Base-by-base conservation (phyloP, 306 rosid species). In the Glycyrrhiza uralensis region DNA sequence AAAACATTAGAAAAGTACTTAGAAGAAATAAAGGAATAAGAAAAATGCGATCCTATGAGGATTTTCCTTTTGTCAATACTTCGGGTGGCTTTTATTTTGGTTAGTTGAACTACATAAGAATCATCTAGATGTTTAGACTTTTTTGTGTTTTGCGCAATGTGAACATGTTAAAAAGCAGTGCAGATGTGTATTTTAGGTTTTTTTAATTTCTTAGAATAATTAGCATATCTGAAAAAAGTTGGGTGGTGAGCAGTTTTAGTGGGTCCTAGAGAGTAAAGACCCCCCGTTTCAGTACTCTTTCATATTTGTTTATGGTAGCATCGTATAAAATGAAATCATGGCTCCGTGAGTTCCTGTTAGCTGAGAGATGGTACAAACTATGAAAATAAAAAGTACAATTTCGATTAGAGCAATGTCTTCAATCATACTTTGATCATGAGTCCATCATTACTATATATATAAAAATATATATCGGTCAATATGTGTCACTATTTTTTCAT, bases 391-490 rank as follows among this genome's bases (percentile, higher is more conserved):
- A 23, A 28, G 57, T 33, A 45, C 42, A 65, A 56, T 50, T 32
- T 24, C 35, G 24, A 80, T 76, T 77, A 57, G 14, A 68, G 49
- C 39, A 72, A 76, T 17, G 20, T 15, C 58, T 62, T 74, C 81
- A 79, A 81, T 89, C 68, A 83, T 81, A 79, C 75, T 65, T 76
- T 66, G 62, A 88, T 81, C 79, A 86, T 77, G 67, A 72, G n/a
- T n/a, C n/a, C n/a, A n/a, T n/a, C n/a, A n/a, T n/a, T n/a, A n/a
- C n/a, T n/a, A n/a, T n/a, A n/a, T n/a, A n/a, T n/a, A n/a, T n/a
- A n/a, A n/a, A n/a, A n/a, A n/a, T n/a, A n/a, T n/a, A n/a, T n/a
- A n/a, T n/a, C n/a, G n/a, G n/a, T n/a, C n/a, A n/a, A n/a, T n/a
- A n/a, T n/a, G n/a, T n/a, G n/a, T n/a, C n/a, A n/a, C n/a, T n/a